Evolutionary conservation across 495 filamentous ascomycete species (phyloP).

Genomic region (Pyrenopolyporus hunteri): DNA sequence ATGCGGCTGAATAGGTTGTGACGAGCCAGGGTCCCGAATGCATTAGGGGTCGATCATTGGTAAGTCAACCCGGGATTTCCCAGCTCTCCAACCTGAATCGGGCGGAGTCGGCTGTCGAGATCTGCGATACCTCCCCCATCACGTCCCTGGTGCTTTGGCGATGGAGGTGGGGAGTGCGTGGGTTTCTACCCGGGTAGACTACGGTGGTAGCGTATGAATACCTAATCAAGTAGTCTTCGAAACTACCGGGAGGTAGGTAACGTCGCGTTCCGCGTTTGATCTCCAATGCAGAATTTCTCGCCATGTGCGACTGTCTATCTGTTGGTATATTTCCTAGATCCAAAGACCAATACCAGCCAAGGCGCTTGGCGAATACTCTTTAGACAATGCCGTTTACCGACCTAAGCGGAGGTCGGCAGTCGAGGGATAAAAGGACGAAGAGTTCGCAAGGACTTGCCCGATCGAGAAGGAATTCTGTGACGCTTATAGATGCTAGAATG

Average conservation of each 20-base stretch:
- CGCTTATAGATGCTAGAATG: slow-evolving; percentile 35
- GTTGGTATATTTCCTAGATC: slow-evolving; percentile 18
- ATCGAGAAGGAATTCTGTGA: slow-evolving; percentile 25
- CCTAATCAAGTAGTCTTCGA: slow-evolving; percentile 31
- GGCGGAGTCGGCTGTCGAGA: slow-evolving; percentile 35
- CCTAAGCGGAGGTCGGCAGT: slow-evolving; percentile 32
- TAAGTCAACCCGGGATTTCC: slow-evolving; percentile 36
- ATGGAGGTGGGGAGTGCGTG: slow-evolving; percentile 24
- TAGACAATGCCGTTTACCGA: slow-evolving; percentile 21
- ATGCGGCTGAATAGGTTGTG: slow-evolving; percentile 38
- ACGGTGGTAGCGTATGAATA: slow-evolving; percentile 26
- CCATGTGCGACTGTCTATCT: slow-evolving; percentile 34
- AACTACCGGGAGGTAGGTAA: slow-evolving; percentile 32
- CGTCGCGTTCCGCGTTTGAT: slow-evolving; percentile 31
- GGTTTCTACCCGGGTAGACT: slow-evolving; percentile 10
- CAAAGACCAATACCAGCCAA: slow-evolving; percentile 10
- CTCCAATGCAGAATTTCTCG: slow-evolving; percentile 34
- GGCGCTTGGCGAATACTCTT: slow-evolving; percentile 3
- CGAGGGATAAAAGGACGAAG: slow-evolving; percentile 13
- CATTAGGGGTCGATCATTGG: slow-evolving; percentile 41
- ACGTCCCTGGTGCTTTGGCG: slow-evolving; percentile 6
- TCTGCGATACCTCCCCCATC: slow-evolving; percentile 14
- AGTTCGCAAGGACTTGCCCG: slow-evolving; percentile 44
- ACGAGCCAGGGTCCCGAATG: slow-evolving; percentile 30
- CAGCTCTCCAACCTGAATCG: slow-evolving; percentile 25